Evolutionary conservation across 805 yeast genomes (phyloP), one percentile per base, ranked within the genome.

Genomic region (Diddensiella caesifluorescens): DNA sequence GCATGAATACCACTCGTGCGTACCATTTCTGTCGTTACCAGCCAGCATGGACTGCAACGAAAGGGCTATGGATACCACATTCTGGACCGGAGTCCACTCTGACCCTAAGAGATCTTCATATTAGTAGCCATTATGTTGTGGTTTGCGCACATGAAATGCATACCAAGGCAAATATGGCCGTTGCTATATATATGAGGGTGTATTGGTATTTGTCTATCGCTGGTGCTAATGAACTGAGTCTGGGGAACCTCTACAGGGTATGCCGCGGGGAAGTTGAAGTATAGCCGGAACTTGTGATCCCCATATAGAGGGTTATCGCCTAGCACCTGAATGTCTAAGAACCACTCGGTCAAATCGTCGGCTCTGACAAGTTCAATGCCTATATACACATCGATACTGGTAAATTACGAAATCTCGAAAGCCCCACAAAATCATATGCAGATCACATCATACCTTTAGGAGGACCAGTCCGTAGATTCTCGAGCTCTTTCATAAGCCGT

Each of bases 141-240:
- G n/a, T n/a, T n/a, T n/a, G n/a, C n/a, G n/a, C n/a, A n/a, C n/a
- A n/a, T n/a, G n/a, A n/a, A n/a, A n/a, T n/a, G n/a, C 32, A 12
- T 25, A 25, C 27, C 27, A 16, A 82, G 62, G 55, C 90, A 82
- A n/a, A 82, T 82, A 52, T 83, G 89, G 1, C 89, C 90, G 53
- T 83, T 83, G 23, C 81, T 71, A 54, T 82, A 82, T 2, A 82
- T 68, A 54, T 82, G 90, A 0, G 90, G 90, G 54, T 82, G 88
- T 2, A 80, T 51, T 1, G 90, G 90, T 3, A 82, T 71, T 22
- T 55, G 49, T 4, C 54, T 52, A 1, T 44, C 46, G 9, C 36
- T 41, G 2, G 35, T 31, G 2, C 42, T 50, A n/a, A 74, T 54
- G 53, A 80, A 80, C 45, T 70, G 65, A 2, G 75, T 81, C 42